Evolutionary conservation across 306 rosid genomes (phyloP).

Genomic region (Gastrolobium bilobum): DNA sequence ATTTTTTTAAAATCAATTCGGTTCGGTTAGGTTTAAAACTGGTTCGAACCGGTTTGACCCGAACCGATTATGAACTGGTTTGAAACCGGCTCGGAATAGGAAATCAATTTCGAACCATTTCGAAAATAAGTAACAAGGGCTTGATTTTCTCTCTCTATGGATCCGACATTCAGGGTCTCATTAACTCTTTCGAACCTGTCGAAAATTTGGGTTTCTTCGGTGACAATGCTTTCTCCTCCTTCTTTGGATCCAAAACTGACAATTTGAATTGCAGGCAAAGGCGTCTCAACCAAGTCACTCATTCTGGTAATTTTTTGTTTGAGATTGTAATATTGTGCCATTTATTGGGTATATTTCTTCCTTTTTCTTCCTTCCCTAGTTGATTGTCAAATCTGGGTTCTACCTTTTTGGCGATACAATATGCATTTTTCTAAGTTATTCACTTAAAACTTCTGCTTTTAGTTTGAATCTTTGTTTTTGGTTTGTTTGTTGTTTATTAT

Average conservation of each 20-base stretch:
- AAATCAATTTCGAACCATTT: no score
- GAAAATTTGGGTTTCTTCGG: no score
- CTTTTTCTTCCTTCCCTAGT: background rate
- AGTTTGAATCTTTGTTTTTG: slow-evolving; percentile 48
- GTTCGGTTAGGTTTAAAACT: no score
- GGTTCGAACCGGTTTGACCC: no score
- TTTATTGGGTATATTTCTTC: background rate
- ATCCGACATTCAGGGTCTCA: slow-evolving; percentile 81
- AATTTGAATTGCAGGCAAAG: slow-evolving; percentile 58
- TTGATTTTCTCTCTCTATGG: slow-evolving; percentile 66
- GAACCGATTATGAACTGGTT: no score
- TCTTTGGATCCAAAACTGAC: slow-evolving; percentile 68
- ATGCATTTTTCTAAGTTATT: background rate
- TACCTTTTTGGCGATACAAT: no score
- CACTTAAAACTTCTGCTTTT: slow-evolving; percentile 13
- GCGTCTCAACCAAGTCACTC: slow-evolving; percentile 57
- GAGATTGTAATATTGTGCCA: background rate
- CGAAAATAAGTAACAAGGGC: no score
- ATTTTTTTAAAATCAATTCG: no score
- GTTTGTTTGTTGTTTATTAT: background rate
- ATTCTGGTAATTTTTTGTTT: slow-evolving; percentile 58
- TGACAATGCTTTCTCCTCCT: slow-evolving; percentile 58
- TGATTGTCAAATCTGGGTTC: slow-evolving; percentile 29
- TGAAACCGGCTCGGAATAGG: no score
- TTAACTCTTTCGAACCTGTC: slow-evolving; percentile 74